phyloP scores from a whole-genome alignment of 2,329 filamentous ascomycete genomes.

The Fusarium mexicanum region DNA sequence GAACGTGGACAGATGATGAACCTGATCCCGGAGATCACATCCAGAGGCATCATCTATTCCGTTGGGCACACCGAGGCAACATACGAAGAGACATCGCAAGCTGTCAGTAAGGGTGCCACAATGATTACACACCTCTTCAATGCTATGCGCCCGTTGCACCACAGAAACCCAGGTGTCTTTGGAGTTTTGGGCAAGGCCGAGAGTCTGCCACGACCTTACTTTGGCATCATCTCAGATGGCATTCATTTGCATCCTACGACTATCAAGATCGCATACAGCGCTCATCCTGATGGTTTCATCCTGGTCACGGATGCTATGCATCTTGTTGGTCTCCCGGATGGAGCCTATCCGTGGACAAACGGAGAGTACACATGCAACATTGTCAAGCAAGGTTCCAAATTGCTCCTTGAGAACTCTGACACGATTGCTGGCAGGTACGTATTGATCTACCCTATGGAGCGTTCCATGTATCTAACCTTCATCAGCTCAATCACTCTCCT shows the following conservation, averaged over 20 bases:
- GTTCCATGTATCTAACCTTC: neutral
- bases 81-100: slow-evolving; percentile 80
- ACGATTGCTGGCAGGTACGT: slow-evolving; percentile 80
- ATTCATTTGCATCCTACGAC: slow-evolving; percentile 90
- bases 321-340: slow-evolving; percentile 83
- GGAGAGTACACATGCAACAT: slow-evolving; percentile 66
- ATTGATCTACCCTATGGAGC: neutral
- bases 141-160: slow-evolving; percentile 89
- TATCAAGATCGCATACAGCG: slow-evolving; percentile 88
- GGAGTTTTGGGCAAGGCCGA: slow-evolving; percentile 79
- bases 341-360: slow-evolving; percentile 87
- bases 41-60: slow-evolving; percentile 76
- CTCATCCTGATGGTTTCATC: slow-evolving; percentile 85
- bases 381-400: slow-evolving; percentile 74
- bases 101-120: slow-evolving; percentile 77
- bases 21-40: slow-evolving; percentile 73
- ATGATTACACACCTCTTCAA: slow-evolving; percentile 97
- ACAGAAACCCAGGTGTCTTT: slow-evolving; percentile 91
- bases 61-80: slow-evolving; percentile 90
- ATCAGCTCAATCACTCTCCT: slow-evolving; percentile 75
- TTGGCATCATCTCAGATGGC: slow-evolving; percentile 90
- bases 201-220: slow-evolving; percentile 72
- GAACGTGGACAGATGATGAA: slow-evolving; percentile 77
- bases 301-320: slow-evolving; percentile 95
- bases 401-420: slow-evolving; percentile 81